These are phyloP conservation scores for Hypoxylon sp. DNA, from an alignment of 2,329 filamentous ascomycete species.

Conservation along the genomic window DNA sequence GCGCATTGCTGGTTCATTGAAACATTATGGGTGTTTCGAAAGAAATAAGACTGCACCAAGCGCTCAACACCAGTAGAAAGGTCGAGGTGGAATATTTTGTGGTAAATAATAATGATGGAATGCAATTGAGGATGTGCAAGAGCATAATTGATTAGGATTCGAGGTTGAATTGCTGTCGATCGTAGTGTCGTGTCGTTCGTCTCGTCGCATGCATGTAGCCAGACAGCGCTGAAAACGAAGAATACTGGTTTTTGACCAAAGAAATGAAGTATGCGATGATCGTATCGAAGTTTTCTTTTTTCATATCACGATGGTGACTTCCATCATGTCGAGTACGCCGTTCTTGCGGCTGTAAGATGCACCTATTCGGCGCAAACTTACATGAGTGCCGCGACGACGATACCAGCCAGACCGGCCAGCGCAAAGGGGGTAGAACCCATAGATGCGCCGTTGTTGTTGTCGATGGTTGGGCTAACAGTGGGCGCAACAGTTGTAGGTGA, in stretches of 20 bases:
- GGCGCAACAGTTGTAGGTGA: conserved; percentile 42
- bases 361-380: conserved; percentile 48
- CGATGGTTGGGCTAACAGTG: conserved; percentile 47
- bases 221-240: conserved; percentile 41
- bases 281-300: conserved; percentile 38
- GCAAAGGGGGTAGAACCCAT: conserved; percentile 56
- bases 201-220: conserved; percentile 44
- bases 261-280: conserved; percentile 44
- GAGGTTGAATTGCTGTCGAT: conserved; percentile 36
- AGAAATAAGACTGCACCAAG: conserved; percentile 42
- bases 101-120: conserved; percentile 32
- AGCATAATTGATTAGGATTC: no score
- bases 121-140: background rate
- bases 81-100: conserved; percentile 35
- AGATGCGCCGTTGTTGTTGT: conserved; percentile 53
- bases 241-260: conserved; percentile 47
- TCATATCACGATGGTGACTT: conserved; percentile 7
- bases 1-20: conserved; percentile 44
- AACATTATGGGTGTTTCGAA: conserved; percentile 44
- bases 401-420: conserved; percentile 59
- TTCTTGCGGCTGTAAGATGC: conserved; percentile 18
- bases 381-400: conserved; percentile 60
- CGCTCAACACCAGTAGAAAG: conserved; percentile 42
- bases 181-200: conserved; percentile 42
- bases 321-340: conserved; percentile 11